Conservation (phyloP, 306 rosid genomes). For the Begonia peltatifolia region DNA sequence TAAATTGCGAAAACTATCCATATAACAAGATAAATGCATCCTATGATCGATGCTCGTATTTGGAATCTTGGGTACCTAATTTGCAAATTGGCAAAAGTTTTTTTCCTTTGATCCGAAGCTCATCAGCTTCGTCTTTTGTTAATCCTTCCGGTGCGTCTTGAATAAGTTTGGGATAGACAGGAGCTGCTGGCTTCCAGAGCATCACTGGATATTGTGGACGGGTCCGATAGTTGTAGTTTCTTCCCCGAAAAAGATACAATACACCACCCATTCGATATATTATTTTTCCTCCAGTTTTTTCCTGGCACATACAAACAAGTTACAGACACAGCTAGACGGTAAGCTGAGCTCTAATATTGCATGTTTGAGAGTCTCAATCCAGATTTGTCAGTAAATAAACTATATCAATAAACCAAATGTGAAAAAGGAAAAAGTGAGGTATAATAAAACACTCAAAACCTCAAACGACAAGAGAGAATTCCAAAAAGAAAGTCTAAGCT, state of each 20-base stretch:
- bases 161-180: slow-evolving; percentile 86
- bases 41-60: too few species aligned
- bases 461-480: too few species aligned
- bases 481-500: too few species aligned
- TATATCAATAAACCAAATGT: too few species aligned
- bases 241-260: slow-evolving; percentile 80
- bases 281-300: slow-evolving; percentile 79
- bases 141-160: slow-evolving; percentile 90
- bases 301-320: slow-evolving; percentile 28
- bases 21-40: too few species aligned
- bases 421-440: too few species aligned
- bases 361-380: too few species aligned
- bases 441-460: too few species aligned
- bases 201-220: slow-evolving; percentile 91
- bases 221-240: slow-evolving; percentile 68
- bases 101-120: slow-evolving; percentile 51
- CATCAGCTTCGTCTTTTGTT: slow-evolving; percentile 66
- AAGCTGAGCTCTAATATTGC: too few species aligned
- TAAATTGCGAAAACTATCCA: too few species aligned
- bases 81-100: slow-evolving; percentile 73
- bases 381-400: too few species aligned
- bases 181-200: slow-evolving; percentile 99
- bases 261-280: slow-evolving; percentile 76
- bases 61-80: slow-evolving; percentile 34
- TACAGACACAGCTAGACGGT: neutral